phyloP scores from a whole-genome alignment of 2,329 filamentous ascomycete species.

The Bipolaris sorokiniana region DNA sequence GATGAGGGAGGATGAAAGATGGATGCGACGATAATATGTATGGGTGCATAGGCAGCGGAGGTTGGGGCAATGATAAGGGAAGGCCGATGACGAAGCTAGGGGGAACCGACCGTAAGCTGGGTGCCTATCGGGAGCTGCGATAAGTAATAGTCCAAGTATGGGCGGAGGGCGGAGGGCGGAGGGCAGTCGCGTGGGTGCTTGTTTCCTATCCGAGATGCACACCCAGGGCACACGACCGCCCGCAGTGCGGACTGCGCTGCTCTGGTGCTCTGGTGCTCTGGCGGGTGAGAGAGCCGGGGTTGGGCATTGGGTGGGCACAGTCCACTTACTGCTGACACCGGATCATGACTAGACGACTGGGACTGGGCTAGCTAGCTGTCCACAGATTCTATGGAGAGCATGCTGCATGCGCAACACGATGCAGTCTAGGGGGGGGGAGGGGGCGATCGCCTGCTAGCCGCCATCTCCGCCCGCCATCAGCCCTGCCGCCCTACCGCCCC shows the following conservation, averaged over 20 bases:
- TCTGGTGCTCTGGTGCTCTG: not conserved
- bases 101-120: not conserved
- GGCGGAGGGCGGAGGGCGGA: not conserved
- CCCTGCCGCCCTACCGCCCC: slow-evolving; percentile 21
- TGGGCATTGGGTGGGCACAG: not conserved
- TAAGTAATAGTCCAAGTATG: slow-evolving; percentile 11
- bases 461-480: slow-evolving; percentile 19
- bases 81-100: slow-evolving; percentile 13
- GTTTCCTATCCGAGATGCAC: slow-evolving; percentile 3
- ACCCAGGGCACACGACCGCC: slow-evolving; percentile 8
- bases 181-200: slow-evolving; percentile 29
- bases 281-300: slow-evolving; percentile 6
- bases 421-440: not conserved
- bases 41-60: not conserved
- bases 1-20: not conserved
- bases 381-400: not conserved
- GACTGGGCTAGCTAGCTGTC: too few species aligned
- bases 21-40: not conserved
- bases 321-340: not conserved
- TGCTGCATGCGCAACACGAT: slow-evolving; percentile 17
- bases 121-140: slow-evolving; percentile 7
- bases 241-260: not conserved
- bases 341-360: too few species aligned
- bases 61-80: slow-evolving; percentile 10
- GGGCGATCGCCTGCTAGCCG: slow-evolving; percentile 14